Percentiles rank a stretch among this genome's conserved stretches.
Evolutionary conservation across 164 flowering plant genomes (phyloP).

Genomic region (grape (Vitis vinifera)): ASM3070453v1 NC_081816.1:4499501-4500000

Average conservation of each 20-base stretch:
- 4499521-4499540: background rate
- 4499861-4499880: no score
- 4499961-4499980: no score
- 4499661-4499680: constrained; percentile 83
- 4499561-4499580: background rate
- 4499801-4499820: no score
- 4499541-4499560: background rate
- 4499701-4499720: constrained; percentile 5
- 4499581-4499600: background rate
- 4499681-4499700: constrained; percentile 2
- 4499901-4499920: no score
- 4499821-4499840: no score
- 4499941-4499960: no score
- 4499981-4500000: no score
- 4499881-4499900: no score
- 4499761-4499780: no score
- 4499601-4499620: constrained; percentile 95
- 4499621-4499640: constrained; percentile 57
- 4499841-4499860: no score
- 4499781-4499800: no score
- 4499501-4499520: background rate
- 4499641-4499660: constrained; percentile 67
- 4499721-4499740: background rate
- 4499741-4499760: background rate
- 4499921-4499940: no score